phyloP scores from a whole-genome alignment of 2,329 filamentous ascomycete genomes.

The Aspergillus pseudotamarii region DNA sequence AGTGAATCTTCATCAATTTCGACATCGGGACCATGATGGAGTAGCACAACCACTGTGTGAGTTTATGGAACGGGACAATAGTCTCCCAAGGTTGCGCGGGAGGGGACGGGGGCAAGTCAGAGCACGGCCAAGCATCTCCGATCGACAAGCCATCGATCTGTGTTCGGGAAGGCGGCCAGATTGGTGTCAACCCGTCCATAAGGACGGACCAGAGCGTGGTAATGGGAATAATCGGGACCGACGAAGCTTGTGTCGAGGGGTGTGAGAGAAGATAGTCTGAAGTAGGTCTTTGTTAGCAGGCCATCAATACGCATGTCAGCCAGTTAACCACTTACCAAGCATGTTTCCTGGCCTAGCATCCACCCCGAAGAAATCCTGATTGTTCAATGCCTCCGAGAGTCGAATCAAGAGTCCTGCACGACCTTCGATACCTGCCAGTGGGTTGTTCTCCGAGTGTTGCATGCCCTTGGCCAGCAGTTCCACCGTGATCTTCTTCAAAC shows the following conservation, averaged over 20 bases:
- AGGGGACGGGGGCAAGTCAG: slow-evolving; percentile 71
- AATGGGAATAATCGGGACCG: slow-evolving; percentile 81
- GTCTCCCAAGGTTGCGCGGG: slow-evolving; percentile 72
- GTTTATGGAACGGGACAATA: slow-evolving; percentile 89
- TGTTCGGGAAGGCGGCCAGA: slow-evolving; percentile 88
- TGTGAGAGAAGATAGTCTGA: slow-evolving; percentile 90
- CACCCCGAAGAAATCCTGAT: slow-evolving; percentile 80
- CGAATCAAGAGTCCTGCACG: slow-evolving; percentile 77
- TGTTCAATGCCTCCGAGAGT: slow-evolving; percentile 74
- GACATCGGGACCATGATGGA: slow-evolving; percentile 92
- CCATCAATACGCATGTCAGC: background rate
- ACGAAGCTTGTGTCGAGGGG: slow-evolving; percentile 83
- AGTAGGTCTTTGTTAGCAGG: slow-evolving; percentile 7
- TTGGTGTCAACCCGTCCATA: slow-evolving; percentile 80
- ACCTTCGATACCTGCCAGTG: slow-evolving; percentile 82
- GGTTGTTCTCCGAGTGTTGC: slow-evolving; percentile 80
- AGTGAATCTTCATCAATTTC: slow-evolving; percentile 76
- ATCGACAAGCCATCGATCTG: slow-evolving; percentile 83
- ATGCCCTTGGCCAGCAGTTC: slow-evolving; percentile 77
- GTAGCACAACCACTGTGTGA: slow-evolving; percentile 93
- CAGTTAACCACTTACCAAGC: slow-evolving; percentile 66
- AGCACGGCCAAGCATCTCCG: slow-evolving; percentile 93
- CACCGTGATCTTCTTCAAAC: slow-evolving; percentile 72
- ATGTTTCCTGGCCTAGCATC: slow-evolving; percentile 90
- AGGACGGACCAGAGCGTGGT: slow-evolving; percentile 89